Base-by-base conservation (phyloP, 805 yeast genomes). In the Candida cerambycidarum region DNA sequence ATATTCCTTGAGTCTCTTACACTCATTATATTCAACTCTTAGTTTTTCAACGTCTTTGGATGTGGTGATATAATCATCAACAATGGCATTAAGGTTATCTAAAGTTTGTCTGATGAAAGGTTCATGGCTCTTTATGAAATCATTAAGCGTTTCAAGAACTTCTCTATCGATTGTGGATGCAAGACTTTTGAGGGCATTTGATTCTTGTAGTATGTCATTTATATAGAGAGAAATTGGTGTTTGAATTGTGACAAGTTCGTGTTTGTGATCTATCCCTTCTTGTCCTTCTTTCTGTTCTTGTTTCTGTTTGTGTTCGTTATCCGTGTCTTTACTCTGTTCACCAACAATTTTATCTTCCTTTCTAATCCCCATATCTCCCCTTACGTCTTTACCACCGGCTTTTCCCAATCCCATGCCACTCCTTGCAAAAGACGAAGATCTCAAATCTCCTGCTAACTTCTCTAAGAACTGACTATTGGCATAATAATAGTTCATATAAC, bases 61-160 rank as follows among this genome's bases (percentile, higher is more conserved):
- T 3, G 55, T 42, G 11, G 45, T 32, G 11, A 50, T 53, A 40
- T 70, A 70, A 15, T 59, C 62, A 5, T 43, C 46, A 13, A 59
- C 53, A 9, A 60, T 41, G 0, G 56, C 55, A 10, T 50, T 50
- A 23, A 67, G 52, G 11, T 53, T 53, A 2, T 54, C 53, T 35
- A 67, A 38, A 1, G 53, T 46, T 4, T 44, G 34, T 8, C 57
- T 48, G 8, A 68, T 53, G 32, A 51, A 59, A 0, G 74, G 70
- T 43, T 71, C 75, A 37, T 68, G 54, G 6, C 42, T 41, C 43
- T 69, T 70, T 11, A 70, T 53, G 45, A 65, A 69, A 5, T 47
- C 51, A 12, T 70, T 63, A n/a, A 70, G 47, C 3, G 54, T 51
- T 25, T 61, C 65, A 43, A 70, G 51, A 1, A 69, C 62, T 17